These are phyloP conservation scores for Annulohypoxylon truncatum DNA, from an alignment of 2,329 filamentous ascomycete species.

Conservation along the genomic window DNA sequence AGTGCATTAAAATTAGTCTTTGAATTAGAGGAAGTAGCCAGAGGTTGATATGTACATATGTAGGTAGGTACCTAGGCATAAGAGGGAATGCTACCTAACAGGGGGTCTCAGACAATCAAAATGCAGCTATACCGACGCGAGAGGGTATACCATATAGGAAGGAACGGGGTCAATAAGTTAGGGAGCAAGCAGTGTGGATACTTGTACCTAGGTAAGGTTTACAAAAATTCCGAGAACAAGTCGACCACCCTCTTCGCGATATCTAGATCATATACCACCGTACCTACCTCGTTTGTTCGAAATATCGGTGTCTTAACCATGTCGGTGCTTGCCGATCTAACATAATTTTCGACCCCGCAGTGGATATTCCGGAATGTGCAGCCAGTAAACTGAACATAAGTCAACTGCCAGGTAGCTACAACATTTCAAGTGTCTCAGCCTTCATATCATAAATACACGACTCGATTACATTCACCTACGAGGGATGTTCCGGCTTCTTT, in stretches of 20 bases:
- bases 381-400: not conserved
- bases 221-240: not conserved
- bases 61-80: not conserved
- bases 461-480: not conserved
- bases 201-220: not conserved
- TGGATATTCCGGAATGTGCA: not conserved
- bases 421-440: not conserved
- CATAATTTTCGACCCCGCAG: not conserved
- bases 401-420: not conserved
- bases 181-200: not conserved
- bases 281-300: not conserved
- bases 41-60: too few relatives aligned
- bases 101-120: not conserved
- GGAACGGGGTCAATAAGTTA: not conserved
- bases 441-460: not conserved
- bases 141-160: not conserved
- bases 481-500: constrained; percentile 57
- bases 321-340: not conserved
- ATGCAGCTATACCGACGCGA: not conserved
- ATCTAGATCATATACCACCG: not conserved
- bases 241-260: not conserved
- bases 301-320: not conserved
- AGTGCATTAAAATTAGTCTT: too few relatives aligned
- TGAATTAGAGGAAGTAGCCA: too few relatives aligned
- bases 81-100: not conserved